Conservation (phyloP, 2,329 filamentous ascomycete species). For the Talaromyces sp. region DNA sequence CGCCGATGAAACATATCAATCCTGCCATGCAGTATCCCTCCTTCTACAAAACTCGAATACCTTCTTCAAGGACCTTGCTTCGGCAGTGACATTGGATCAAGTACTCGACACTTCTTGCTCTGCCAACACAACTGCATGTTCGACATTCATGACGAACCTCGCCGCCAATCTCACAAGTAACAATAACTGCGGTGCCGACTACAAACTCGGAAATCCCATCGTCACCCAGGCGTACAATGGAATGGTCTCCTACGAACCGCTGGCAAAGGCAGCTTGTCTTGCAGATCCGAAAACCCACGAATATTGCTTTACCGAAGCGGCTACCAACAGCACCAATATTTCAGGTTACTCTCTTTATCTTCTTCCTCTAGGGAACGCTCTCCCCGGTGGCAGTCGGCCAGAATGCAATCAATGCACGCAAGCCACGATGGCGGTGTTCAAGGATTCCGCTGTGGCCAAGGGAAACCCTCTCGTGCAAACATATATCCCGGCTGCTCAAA, state of each 20-base stretch:
- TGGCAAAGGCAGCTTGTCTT: conserved; percentile 78
- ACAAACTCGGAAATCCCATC: conserved; percentile 59
- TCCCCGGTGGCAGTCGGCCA: conserved; percentile 64
- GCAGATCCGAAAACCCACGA: conserved; percentile 59
- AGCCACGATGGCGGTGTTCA: conserved; percentile 77
- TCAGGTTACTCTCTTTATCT: conserved; percentile 79
- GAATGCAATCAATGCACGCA: conserved; percentile 71
- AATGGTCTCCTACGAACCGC: conserved; percentile 67
- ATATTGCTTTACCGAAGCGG: conserved; percentile 77
- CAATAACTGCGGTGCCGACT: conserved; percentile 68
- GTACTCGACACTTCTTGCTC: conserved; percentile 74
- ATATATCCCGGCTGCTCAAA: conserved; percentile 65
- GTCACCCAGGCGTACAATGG: conserved; percentile 71
- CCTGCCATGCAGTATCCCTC: conserved; percentile 78
- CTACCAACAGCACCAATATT: conserved; percentile 66
- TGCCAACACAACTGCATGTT: conserved; percentile 62
- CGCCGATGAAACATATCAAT: conserved; percentile 58
- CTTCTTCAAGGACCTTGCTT: conserved; percentile 75
- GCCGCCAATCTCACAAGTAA: conserved; percentile 60
- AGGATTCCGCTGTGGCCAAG: conserved; percentile 60
- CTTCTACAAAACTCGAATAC: conserved; percentile 76
- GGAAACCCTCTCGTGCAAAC: conserved; percentile 62
- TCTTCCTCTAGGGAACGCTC: conserved; percentile 67
- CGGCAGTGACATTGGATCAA: conserved; percentile 65
- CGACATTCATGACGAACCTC: conserved; percentile 57